Conservation (phyloP, 768 basidiomycete genomes). For the Lactarius indigo region DNA sequence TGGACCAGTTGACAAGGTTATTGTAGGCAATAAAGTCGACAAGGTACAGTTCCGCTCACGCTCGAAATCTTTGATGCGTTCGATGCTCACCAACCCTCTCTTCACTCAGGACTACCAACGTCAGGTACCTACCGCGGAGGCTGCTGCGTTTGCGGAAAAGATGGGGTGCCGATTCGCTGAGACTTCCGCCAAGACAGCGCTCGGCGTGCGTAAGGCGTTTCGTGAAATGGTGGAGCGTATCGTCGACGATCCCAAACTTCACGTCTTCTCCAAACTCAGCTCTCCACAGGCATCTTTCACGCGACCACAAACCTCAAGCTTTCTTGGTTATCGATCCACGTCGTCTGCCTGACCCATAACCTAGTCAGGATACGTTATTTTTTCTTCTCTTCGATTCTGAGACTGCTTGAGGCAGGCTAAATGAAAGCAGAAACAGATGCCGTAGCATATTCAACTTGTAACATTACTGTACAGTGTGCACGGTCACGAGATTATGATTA, state of each 20-base stretch:
- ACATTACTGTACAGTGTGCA: not conserved
- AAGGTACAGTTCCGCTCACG: slow-evolving; percentile 49
- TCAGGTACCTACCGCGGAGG: slow-evolving; percentile 78
- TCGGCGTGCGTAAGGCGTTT: slow-evolving; percentile 75
- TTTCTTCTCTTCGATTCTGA: not conserved
- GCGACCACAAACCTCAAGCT: not conserved
- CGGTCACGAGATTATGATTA: not conserved
- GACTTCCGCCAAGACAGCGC: slow-evolving; percentile 85
- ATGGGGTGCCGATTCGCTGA: slow-evolving; percentile 90
- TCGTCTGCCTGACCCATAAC: not conserved
- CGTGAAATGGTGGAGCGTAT: slow-evolving; percentile 77
- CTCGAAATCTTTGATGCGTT: not conserved
- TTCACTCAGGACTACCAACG: slow-evolving; percentile 74
- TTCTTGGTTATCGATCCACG: not conserved
- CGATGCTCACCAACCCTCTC: not conserved
- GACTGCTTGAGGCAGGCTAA: not conserved
- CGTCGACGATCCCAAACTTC: slow-evolving; percentile 75
- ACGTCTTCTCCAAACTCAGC: slow-evolving; percentile 41
- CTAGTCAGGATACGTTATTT: not conserved
- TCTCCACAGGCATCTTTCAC: slow-evolving; percentile 4
- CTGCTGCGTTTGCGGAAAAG: slow-evolving; percentile 69
- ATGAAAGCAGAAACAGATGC: not conserved
- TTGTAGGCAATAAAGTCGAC: slow-evolving; percentile 94
- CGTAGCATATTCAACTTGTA: not conserved
- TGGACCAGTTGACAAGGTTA: slow-evolving; percentile 81